phyloP scores from a whole-genome alignment of 495 filamentous ascomycete species.

The Neurospora tetraspora region DNA sequence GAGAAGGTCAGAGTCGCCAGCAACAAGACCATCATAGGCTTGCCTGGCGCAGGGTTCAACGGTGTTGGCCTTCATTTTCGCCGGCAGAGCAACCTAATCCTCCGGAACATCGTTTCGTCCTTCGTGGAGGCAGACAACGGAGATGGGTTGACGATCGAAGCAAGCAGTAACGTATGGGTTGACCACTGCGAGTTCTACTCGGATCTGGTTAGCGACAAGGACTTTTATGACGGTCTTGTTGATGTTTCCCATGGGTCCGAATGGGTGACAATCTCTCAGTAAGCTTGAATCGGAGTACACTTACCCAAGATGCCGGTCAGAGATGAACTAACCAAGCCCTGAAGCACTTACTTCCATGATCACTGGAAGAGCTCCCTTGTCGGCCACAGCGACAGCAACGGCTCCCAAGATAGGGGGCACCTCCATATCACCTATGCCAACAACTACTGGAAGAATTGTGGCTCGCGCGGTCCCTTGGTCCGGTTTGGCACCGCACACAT shows the following conservation, averaged over 20 bases:
- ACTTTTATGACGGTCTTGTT: constrained; percentile 59
- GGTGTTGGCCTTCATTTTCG: constrained; percentile 41
- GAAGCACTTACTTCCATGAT: constrained; percentile 44
- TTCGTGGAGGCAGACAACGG: constrained; percentile 50
- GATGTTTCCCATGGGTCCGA: constrained; percentile 49
- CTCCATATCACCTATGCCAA: constrained; percentile 51
- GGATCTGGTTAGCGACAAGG: constrained; percentile 45
- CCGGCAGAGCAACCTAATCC: constrained; percentile 41
- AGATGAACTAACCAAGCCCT: background rate
- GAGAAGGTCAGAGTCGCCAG: constrained; percentile 37
- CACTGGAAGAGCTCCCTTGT: constrained; percentile 58
- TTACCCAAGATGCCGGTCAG: background rate
- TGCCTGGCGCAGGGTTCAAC: constrained; percentile 29
- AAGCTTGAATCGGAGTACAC: background rate
- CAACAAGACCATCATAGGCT: constrained; percentile 48
- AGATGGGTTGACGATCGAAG: constrained; percentile 49
- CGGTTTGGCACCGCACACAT: constrained; percentile 54
- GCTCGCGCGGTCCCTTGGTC: constrained; percentile 48
- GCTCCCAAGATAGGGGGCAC: constrained; percentile 37
- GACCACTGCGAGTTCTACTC: constrained; percentile 59
- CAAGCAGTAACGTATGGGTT: constrained; percentile 52
- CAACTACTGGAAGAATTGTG: constrained; percentile 53
- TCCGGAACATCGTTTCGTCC: constrained; percentile 51
- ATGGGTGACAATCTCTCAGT: constrained; percentile 41
- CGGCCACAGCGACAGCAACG: constrained; percentile 49